Evolutionary conservation across 345 rosid species (phyloP), one percentile per base, ranked within the genome.

Genomic region (Hypericum perforatum): DNA sequence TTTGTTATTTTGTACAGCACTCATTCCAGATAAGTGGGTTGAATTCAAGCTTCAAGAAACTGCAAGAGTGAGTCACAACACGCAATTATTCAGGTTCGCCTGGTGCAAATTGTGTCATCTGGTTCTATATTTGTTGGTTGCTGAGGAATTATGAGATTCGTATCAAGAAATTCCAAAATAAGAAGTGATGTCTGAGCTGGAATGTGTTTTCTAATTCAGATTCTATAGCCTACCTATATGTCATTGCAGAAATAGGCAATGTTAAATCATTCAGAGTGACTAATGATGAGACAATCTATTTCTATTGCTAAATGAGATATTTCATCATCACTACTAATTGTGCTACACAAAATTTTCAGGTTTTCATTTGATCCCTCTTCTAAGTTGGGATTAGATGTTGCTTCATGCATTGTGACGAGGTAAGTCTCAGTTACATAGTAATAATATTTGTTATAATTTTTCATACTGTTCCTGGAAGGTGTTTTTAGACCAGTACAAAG

Each of bases 1-100:
- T 64, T 61, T 62, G 57, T 16, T 6, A 52, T 3, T 49, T 43
- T 46, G 69, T 67, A 63, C 76, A 84, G 96, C 97, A 64, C 81
- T 90, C 52, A 84, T 80, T 57, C 82, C 97, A 9, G 79, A 90
- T 64, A 84, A 86, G 62, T 90, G 97, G 97, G 76, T 75, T 75
- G 96, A 76, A 74, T 90, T 90, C 64, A 90, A 84, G 76, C 77
- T 90, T 58, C 94, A 82, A 72, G 97, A 90, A 64, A 82, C 94
- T 45, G 97, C 91, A 29, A 79, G 84, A 58, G 97, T 90, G 69
- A 90, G 89, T 76, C 96, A 90, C 63, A 84, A 90, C 70, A 61
- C 82, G 53, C 91, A 90, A 45, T 65, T 90, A 65, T 90, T 74
- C 79, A 90, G 96, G 97, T 86, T 43, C 58, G 13, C 46, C 58